Percentiles rank a stretch among this genome's conserved stretches.
phyloP scores from a whole-genome alignment of 805 yeast species.

The Zygoascus tannicola region DNA sequence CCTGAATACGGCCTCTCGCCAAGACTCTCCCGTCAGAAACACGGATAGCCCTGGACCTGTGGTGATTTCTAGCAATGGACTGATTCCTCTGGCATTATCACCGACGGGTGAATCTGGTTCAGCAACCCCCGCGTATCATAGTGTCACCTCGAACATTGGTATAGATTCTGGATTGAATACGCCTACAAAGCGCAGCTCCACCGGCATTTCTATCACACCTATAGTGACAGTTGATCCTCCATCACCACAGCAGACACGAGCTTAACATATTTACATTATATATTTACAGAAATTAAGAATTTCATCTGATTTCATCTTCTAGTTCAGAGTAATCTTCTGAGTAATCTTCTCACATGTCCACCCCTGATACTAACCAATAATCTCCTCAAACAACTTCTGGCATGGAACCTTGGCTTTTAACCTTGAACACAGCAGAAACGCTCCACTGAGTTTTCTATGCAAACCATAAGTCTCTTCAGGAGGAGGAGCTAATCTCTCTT shows the following conservation, averaged over 20 bases:
- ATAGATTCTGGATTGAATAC: neutral
- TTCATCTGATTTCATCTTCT: neutral
- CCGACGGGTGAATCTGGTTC: constrained; percentile 7
- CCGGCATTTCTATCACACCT: neutral
- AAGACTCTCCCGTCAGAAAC: neutral
- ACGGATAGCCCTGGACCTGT: neutral
- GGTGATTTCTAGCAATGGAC: constrained; percentile 9
- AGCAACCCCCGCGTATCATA: neutral
- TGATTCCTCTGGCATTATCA: constrained; percentile 18
- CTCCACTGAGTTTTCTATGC: constrained; percentile 92
- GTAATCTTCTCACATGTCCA: neutral
- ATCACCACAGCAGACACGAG: neutral
- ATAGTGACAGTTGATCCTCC: neutral
- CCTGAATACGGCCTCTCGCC: neutral
- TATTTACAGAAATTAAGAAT: neutral
- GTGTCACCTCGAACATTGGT: neutral
- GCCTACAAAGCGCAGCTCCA: neutral
- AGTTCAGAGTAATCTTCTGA: too few relatives aligned
- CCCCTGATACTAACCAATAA: constrained; percentile 40
- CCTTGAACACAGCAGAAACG: constrained; percentile 79
- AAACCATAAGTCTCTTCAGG: constrained; percentile 98
- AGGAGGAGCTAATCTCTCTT: constrained; percentile 89
- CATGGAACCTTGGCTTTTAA: constrained; percentile 78
- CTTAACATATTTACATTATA: too few relatives aligned
- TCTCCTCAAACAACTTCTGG: constrained; percentile 61